Evolutionary conservation across 2,329 filamentous ascomycete species (phyloP), one percentile per base, ranked within the genome.

Genomic region (Fusarium devonianum): DNA sequence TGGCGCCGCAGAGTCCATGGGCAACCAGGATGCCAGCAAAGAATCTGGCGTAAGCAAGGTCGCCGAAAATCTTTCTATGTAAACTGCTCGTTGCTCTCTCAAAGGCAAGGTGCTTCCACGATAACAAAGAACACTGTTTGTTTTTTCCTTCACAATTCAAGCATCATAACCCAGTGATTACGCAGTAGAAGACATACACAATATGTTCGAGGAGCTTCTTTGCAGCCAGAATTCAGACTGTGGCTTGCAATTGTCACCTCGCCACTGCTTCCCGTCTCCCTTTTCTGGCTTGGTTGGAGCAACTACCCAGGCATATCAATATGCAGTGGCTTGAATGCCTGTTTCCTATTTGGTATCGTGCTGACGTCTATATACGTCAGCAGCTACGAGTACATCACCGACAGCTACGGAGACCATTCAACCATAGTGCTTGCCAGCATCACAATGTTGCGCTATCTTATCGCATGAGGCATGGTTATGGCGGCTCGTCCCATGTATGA

Each of bases 281-380:
- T 84, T 3, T 82, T 85, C 64, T 85, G 81, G 80, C 79, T 85
- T 67, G 81, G 74, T 1, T 84, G 81, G 81, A 82, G 77, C 0
- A 70, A 73, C 25, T 71, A 74, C 44, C 38, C 66, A 0, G 64
- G 42, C 4, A 75, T 82, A 17, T 77, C 74, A 3, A 65, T 64
- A 13, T 83, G 79, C 79, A 77, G 74, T 13, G 76, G 77, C 0
- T 71, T 84, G 3, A 65, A 67, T 2, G 79, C 79, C 1, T 78
- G 73, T n/a, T 73, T 77, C 1, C 55, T 82, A 1, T 81, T 84
- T 58, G 80, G 81, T 5, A 76, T 75, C 53, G 78, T 77, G 2
- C 72, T 77, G 21, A 72, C 78, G 8, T 73, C 72, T 35, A 70
- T 81, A 9, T 82, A 80, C 64, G 76, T 81, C 51, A 74, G 71